Evolutionary conservation across 148 eudicot genomes (phyloP), one percentile per base, ranked within the genome.

Genomic region (Bassia scoparia): DNA sequence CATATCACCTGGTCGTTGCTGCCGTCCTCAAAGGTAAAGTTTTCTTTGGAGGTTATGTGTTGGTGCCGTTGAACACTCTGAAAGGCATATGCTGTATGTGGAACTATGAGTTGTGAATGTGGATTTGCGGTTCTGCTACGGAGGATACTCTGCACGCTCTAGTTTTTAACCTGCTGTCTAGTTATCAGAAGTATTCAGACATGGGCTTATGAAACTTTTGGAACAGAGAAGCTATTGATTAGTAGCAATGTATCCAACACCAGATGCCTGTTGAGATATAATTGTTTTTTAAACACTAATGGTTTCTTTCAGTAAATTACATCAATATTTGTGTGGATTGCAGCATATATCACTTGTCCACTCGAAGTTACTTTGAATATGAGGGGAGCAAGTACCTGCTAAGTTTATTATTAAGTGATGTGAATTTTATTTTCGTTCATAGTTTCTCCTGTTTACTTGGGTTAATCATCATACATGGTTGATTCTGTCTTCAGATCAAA

Each of bases 371-470:
- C 97, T 72, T 82, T 96, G 58, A 96, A 96, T 78, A 96, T 50
- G 99, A 96, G 83, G 99, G 99, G 59, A 92, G 97, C 92, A 96
- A 90, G 80, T 96, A 96, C 72, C 96, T 65, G 99, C n/a, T 96
- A 86, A 78, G 90, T 84, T 55, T 44, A 17, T 61, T 43, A 24
- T 38, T 49, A 20, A n/a, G n/a, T n/a, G n/a, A n/a, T n/a, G n/a
- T 38, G n/a, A n/a, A n/a, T n/a, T n/a, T n/a, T n/a, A n/a, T n/a
- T n/a, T n/a, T n/a, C n/a, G n/a, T n/a, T n/a, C n/a, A n/a, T n/a
- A n/a, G n/a, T n/a, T n/a, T n/a, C n/a, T n/a, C n/a, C n/a, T n/a
- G n/a, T n/a, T n/a, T n/a, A n/a, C n/a, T n/a, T n/a, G n/a, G 29
- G 33, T 30, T 44, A 35, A 35, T 54, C 1, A 29, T 44, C 24